Evolutionary conservation across 208 protist genomes (phyloP), one percentile per base, ranked within the genome.

Genomic region (Angomonas ambiguus): DNA sequence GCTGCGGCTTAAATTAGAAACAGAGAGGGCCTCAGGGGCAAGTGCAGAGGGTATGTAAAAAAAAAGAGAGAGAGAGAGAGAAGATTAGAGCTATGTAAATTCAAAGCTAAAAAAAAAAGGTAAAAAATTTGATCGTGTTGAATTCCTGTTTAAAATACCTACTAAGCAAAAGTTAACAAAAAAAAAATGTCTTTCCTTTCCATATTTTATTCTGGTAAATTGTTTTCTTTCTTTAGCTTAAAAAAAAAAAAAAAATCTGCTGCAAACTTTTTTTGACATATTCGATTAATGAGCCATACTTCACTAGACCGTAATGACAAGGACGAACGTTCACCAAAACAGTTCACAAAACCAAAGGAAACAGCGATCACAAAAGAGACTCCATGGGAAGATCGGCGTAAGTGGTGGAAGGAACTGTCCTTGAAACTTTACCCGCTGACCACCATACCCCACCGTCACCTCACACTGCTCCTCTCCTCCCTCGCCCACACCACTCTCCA

Each of bases 1-100:
- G 34, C 67, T 92, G 41, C 83, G 86, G 1, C 77, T 97, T 18
- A 95, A 95, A 70, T 71, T 74, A 48, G 90, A 95, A 66, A 92
- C 87, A 64, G 87, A 95, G 65, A 76, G 79, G 2, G 80, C 76
- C 30, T 83, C 79, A 10, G 62, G 65, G 3, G 72, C 53, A 2
- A 32, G 2, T 16, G 53, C 20, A 3, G 53, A 4, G 16, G 53
- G 53, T 30, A 53, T n/a, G n/a, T n/a, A n/a, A n/a, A n/a, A n/a
- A n/a, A n/a, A n/a, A n/a, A n/a, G n/a, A n/a, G n/a, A n/a, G n/a
- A n/a, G n/a, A n/a, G n/a, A n/a, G n/a, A n/a, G n/a, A n/a, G n/a
- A n/a, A n/a, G n/a, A n/a, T n/a, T n/a, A n/a, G n/a, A n/a, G 48
- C 48, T 2, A 4, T 25, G 48, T 3, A n/a, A 25, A 2, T 3